Conservation (phyloP, 1,284 basidiomycete species). For the Phellopilus nigrolimitatus region DNA sequence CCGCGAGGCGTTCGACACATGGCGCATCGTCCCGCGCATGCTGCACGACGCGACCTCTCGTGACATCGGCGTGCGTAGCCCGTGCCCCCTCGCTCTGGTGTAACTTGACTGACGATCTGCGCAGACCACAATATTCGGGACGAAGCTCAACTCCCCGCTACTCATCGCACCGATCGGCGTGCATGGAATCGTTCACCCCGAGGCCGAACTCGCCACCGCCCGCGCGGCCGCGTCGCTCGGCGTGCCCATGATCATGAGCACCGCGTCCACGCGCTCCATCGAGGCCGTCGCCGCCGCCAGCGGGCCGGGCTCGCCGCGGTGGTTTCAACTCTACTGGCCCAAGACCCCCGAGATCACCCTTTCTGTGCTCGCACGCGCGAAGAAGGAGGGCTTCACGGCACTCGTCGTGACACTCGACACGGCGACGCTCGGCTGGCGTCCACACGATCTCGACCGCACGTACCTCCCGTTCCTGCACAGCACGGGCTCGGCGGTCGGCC, state of each 20-base stretch:
- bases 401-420: constrained; percentile 71
- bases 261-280: constrained; percentile 63
- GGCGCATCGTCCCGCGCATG: constrained; percentile 71
- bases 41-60: constrained; percentile 63
- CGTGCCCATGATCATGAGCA: constrained; percentile 69
- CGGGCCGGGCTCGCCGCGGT: constrained; percentile 51
- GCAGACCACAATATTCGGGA: constrained; percentile 67
- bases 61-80: constrained; percentile 50
- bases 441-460: constrained; percentile 53
- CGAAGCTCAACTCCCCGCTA: constrained; percentile 57
- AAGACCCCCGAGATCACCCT: constrained; percentile 54
- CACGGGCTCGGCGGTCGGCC: constrained; percentile 52
- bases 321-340: constrained; percentile 84
- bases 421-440: constrained; percentile 63
- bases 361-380: constrained; percentile 61
- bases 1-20: constrained; percentile 49
- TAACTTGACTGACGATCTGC: constrained; percentile 13
- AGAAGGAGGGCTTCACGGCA: constrained; percentile 57
- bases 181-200: constrained; percentile 62
- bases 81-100: neutral
- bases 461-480: constrained; percentile 64
- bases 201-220: constrained; percentile 67
- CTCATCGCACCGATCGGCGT: constrained; percentile 73
- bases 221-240: constrained; percentile 58
- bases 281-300: constrained; percentile 70